phyloP scores from a whole-genome alignment of 208 protist genomes.

The Wallacemonas sp. region DNA sequence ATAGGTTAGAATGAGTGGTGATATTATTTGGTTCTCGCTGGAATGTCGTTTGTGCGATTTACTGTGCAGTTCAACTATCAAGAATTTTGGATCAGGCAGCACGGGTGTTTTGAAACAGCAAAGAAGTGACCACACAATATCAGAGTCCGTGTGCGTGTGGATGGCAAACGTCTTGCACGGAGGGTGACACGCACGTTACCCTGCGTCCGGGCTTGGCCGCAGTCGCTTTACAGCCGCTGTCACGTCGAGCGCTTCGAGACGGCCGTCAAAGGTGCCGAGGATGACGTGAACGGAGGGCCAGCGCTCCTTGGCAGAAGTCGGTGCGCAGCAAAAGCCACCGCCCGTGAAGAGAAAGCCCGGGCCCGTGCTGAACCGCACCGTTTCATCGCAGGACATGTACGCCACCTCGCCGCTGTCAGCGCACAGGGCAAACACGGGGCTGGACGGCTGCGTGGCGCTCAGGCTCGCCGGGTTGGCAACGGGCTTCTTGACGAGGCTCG shows the following conservation, averaged over 20 bases:
- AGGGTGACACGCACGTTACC: background rate
- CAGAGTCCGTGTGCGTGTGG: background rate
- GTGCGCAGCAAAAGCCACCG: conserved; percentile 17
- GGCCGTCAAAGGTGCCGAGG: conserved; percentile 43
- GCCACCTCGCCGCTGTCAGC: background rate
- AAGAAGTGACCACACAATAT: no score
- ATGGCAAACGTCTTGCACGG: background rate
- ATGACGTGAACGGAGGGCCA: conserved; percentile 16
- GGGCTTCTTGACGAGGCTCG: conserved; percentile 13
- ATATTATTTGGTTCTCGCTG: no score
- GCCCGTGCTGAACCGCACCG: background rate
- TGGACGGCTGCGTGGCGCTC: background rate
- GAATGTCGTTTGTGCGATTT: no score
- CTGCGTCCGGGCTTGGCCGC: background rate
- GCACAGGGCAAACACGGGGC: background rate
- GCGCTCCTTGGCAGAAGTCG: conserved; percentile 7
- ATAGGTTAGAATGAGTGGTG: no score
- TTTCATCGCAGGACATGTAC: conserved; percentile 8
- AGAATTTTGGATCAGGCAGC: no score
- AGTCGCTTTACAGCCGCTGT: conserved; percentile 16
- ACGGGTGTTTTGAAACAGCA: no score
- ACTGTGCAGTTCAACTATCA: no score
- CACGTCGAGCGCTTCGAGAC: conserved; percentile 41
- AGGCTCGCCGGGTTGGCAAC: background rate
- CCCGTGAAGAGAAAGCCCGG: conserved; percentile 11